These are phyloP conservation scores for Pyracantha coccinea DNA, from an alignment of 331 rosid species.

Conservation along the genomic window DNA sequence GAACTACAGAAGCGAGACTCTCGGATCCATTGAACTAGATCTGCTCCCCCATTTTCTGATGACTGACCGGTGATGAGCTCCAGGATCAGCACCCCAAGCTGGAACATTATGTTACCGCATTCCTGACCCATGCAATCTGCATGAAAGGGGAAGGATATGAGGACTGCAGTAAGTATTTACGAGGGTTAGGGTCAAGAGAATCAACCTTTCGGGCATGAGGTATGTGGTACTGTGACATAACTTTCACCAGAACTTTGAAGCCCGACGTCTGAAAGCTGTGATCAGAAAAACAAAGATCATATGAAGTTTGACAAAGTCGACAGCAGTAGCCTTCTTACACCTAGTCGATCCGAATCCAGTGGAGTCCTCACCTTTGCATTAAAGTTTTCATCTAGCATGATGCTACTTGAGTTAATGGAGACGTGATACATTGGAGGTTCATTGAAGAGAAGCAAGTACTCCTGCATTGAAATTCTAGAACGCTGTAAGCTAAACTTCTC, in stretches of 20 bases:
- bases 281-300: constrained; percentile 8
- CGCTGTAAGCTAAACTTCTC: constrained; percentile 8
- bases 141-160: constrained; percentile 1
- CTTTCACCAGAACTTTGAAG: constrained; percentile 36
- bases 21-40: constrained; percentile 77
- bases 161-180: background rate
- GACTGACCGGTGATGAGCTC: constrained; percentile 86
- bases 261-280: constrained; percentile 75
- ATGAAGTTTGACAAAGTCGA: background rate
- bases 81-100: constrained; percentile 77
- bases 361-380: constrained; percentile 57
- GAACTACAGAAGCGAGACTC: constrained; percentile 59
- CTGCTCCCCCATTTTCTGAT: constrained; percentile 58
- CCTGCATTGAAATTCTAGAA: constrained; percentile 37
- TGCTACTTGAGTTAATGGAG: constrained; percentile 68
- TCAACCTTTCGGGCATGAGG: constrained; percentile 51
- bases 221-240: constrained; percentile 17
- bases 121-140: constrained; percentile 54
- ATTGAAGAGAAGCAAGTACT: constrained; percentile 77
- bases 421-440: constrained; percentile 74
- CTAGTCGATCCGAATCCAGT: background rate
- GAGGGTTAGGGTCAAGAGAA: constrained; percentile 8
- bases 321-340: background rate
- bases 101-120: constrained; percentile 57
- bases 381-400: constrained; percentile 81